Evolutionary conservation across 2,329 filamentous ascomycete species (phyloP), one percentile per base, ranked within the genome.

Genomic region (Aphanocladium album): DNA sequence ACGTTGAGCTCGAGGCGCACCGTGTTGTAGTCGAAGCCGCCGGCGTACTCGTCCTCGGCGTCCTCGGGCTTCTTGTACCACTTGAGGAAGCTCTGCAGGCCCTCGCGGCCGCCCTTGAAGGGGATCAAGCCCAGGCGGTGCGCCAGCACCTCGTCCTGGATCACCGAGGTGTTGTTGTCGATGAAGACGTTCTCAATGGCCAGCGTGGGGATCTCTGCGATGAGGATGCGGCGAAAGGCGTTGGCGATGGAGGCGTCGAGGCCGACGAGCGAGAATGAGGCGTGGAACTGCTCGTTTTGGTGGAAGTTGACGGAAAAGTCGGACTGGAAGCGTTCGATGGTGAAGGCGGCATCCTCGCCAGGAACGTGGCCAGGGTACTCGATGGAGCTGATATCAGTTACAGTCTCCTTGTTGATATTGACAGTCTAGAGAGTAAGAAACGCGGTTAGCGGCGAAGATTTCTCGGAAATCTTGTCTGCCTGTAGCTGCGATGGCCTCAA

Each of bases 91-190:
- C 89, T 85, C 61, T 80, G 80, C 60, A 99, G 80, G 56, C 90
- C 93, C 60, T 89, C 83, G 65, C 87, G 85, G 63, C 86, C 85
- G 66, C 91, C 95, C 65, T 88, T 89, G 67, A 99, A 88, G 19
- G 96, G 95, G 59, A 99, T 89, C 50, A 99, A 85, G 62, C 95
- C 95, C 35, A 99, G 81, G 49, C 95, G 85, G 73, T 95, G 90
- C 17, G 93, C 89, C 56, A 99, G 87, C 5, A 99, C 93, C 79
- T 99, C 95, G 72, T 99, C 95, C 74, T 98, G 93, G 70, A 99
- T 95, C 39, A 99, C 92, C 5, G 91, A 96, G 55, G 93, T 98
- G 80, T 99, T 99, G 80, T 97, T 96, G 73, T 91, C 85, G 65
- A 98, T 87, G 77, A 89, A 99, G 72, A 96, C 91, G 64, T 87